Base-by-base conservation (phyloP, 768 basidiomycete species). In the Lepiota subincarnata region DNA sequence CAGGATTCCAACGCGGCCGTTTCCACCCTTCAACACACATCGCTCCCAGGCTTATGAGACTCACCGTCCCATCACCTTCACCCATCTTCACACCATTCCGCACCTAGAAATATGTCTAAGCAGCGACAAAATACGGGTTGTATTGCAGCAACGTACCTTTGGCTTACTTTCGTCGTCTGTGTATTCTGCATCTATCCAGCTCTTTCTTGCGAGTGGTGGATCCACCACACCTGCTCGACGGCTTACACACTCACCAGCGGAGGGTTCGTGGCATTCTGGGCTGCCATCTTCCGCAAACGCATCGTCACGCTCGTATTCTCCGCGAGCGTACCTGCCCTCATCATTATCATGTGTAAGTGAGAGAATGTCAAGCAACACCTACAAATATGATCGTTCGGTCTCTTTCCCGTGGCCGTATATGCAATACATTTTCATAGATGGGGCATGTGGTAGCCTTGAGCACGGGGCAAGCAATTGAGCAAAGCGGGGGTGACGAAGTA, bases 1-100 rank as follows among this genome's bases (percentile, higher is more conserved):
- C 87, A 0, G 96, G 96, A 68, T 98, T 98, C 92, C 92, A 98
- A 50, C 85, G 75, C 57, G 78, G 78, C 53, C 84, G 76, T 67
- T 89, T 89, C 96, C 95, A 97, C 6, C 95, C 96, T 64, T 93
- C 92, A 10, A 89, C 86, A 62, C 96, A 98, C 93, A 98, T 97
- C n/a, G 89, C 84, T 13, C 94, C 96, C 49, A 94, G 75, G 59
- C 89, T 91, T 31, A 95, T 63, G 38, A 93, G 70, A 60, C 84
- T 83, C 19, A 94, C 93, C 1, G 97, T 98, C 11, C 97, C 96
- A 66, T 98, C 97, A 6, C 94, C 96, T 72, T 97, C 93, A 37
- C 92, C 92, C 68, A 95, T 84, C 59, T 88, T 90, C 49, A 98
- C 91, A 10, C 95, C 95, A 57, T 89, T 92, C 48, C 78, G 73